A percentile compares a stretch with the other conserved stretches of the same genome.
These are phyloP conservation scores for Geotrichum ghanense DNA, from an alignment of 805 yeast species.

Conservation along the genomic window DNA sequence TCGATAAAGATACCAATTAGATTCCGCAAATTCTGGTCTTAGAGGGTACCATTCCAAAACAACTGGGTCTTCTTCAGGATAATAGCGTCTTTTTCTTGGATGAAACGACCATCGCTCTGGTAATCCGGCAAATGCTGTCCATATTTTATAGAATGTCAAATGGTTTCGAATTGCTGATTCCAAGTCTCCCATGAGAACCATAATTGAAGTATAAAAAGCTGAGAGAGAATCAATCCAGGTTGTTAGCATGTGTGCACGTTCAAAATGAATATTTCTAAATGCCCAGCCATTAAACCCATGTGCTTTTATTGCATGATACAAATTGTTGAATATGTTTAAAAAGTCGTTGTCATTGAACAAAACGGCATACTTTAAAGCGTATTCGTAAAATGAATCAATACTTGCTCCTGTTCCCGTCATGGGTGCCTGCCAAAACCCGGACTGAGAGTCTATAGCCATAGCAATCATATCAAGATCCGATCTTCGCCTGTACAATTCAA, in stretches of 20 bases:
- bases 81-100: not conserved
- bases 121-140: constrained; percentile 69
- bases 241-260: constrained; percentile 38
- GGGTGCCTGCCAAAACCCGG: constrained; percentile 43
- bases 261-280: constrained; percentile 44
- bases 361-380: constrained; percentile 67
- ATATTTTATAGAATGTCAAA: constrained; percentile 53
- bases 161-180: constrained; percentile 53
- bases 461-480: constrained; percentile 58
- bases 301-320: constrained; percentile 43
- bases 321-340: constrained; percentile 40
- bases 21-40: constrained; percentile 85
- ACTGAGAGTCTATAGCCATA: constrained; percentile 57
- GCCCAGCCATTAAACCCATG: constrained; percentile 41
- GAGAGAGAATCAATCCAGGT: constrained; percentile 78
- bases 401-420: constrained; percentile 84
- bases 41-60: constrained; percentile 83
- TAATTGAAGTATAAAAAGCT: constrained; percentile 83
- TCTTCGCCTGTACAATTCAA: constrained; percentile 59
- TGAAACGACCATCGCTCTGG: constrained; percentile 74
- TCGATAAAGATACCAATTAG: constrained; percentile 69
- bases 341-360: constrained; percentile 53
- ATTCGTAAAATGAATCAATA: constrained; percentile 82
- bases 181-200: constrained; percentile 67
- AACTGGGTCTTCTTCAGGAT: constrained; percentile 18